These are phyloP conservation scores for Sphagnum fallax DNA, from an alignment of 228 moss, liverwort and hornwort species.

Conservation along the genomic window DNA sequence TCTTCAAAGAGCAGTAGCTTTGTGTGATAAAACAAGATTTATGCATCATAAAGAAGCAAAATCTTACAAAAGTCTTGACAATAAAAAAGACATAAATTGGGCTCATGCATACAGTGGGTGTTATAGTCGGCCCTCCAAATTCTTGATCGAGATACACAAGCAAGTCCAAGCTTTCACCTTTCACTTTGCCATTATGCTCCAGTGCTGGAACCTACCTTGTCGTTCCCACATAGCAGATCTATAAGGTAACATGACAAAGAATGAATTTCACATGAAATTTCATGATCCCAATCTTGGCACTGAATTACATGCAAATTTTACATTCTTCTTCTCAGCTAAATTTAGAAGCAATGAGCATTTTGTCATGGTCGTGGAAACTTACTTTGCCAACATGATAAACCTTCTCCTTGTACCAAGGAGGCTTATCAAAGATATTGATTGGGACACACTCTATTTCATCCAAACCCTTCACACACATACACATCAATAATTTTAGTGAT, in stretches of 20 bases:
- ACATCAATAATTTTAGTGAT: neutral
- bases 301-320: too few relatives aligned
- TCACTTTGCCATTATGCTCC: constrained; percentile 53
- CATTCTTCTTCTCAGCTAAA: neutral
- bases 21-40: too few relatives aligned
- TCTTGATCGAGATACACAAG: constrained; percentile 44
- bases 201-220: constrained; percentile 36
- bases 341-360: neutral
- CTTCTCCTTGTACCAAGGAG: constrained; percentile 55
- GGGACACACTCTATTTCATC: constrained; percentile 41
- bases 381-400: constrained; percentile 41
- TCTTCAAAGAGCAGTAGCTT: too few relatives aligned
- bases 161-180: constrained; percentile 50
- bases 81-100: neutral
- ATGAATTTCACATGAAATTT: too few relatives aligned
- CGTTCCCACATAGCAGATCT: neutral
- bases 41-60: too few relatives aligned
- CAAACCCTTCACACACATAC: constrained; percentile 27
- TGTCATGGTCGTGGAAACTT: neutral
- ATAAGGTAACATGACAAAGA: neutral
- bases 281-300: too few relatives aligned
- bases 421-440: constrained; percentile 44
- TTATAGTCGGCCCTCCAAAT: constrained; percentile 34
- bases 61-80: neutral
- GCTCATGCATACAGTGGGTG: constrained; percentile 26